A percentile compares a stretch with the other conserved stretches of the same genome.
These are phyloP conservation scores for Haplosporangium sp. DNA, from an alignment of 371 early-diverging fungal species.

Conservation along the genomic window DNA sequence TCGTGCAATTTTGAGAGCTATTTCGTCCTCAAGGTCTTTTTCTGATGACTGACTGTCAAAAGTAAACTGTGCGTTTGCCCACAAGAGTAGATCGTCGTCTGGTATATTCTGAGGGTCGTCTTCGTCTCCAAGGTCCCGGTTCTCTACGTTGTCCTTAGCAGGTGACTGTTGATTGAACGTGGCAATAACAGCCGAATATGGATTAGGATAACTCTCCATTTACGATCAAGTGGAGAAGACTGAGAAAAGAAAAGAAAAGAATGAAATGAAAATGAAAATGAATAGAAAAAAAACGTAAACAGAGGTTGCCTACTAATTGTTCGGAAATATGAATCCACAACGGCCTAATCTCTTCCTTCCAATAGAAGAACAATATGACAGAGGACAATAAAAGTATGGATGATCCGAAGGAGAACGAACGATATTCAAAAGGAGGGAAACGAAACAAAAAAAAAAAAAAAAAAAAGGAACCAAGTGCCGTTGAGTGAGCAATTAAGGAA, in stretches of 20 bases:
- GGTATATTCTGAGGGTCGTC: conserved; percentile 47
- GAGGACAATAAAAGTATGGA: neutral
- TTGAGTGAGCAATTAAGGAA: neutral
- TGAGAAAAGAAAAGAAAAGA: neutral
- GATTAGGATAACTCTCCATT: conserved; percentile 45
- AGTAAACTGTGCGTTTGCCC: conserved; percentile 82
- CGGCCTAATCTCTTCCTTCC: neutral
- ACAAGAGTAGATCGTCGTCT: conserved; percentile 69
- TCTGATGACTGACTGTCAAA: conserved; percentile 64
- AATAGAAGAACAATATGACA: neutral
- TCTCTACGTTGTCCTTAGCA: neutral
- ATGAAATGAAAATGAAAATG: neutral
- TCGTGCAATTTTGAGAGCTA: conserved; percentile 41
- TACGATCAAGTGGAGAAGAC: neutral
- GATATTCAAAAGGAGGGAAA: too few species aligned
- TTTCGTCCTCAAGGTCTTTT: conserved; percentile 39
- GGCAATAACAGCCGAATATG: conserved; percentile 40
- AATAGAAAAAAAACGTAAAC: neutral
- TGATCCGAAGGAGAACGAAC: too few species aligned
- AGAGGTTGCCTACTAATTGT: neutral
- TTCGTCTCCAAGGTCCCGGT: conserved; percentile 12
- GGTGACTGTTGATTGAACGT: conserved; percentile 28
- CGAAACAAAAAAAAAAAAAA: neutral
- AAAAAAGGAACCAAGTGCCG: neutral
- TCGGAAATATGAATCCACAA: neutral